Base-by-base conservation (phyloP, 116 monocot species). In the Posidonia oceanica region DNA sequence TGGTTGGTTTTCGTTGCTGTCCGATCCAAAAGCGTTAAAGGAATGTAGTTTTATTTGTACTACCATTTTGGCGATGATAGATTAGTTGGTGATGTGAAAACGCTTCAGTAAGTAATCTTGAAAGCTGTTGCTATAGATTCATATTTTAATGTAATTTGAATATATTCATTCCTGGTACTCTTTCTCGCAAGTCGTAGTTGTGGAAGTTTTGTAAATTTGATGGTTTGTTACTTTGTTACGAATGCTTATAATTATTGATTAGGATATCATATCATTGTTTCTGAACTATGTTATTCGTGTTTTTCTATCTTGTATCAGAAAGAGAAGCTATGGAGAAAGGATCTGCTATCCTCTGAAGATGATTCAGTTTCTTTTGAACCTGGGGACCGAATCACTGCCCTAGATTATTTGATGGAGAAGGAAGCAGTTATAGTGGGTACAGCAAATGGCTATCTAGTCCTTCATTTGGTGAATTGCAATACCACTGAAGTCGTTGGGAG, bases 381-480 rank as follows among this genome's bases (percentile, higher is more conserved):
- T 63, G 87, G 59, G 4, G 93, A 98, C 57, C 74, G 21, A 67
- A 86, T 98, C 29, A 77, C 77, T 38, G 82, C 85, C 12, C 76
- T 98, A 73, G 87, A 98, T 41, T 98, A 89, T 80, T 72, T 90
- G 63, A 89, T 91, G 81, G 97, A 98, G 79, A 92, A 87, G 79
- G 97, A 98, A 68, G 83, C 93, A 36, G 66, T 98, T 23, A 57
- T 89, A 55, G 58, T 89, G 15, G 97, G 97, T 14, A 89, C 93
- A 39, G 72, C 76, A 21, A 44, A 65, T 74, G 97, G 97, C n/a
- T 82, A 79, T 44, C 72, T 98, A 56, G 7, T 91, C 51, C 66
- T 92, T 39, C 74, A 87, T 68, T 75, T n/a, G 61, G 67, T 84
- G 15, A 87, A 89, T 58, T 54, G 71, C 7, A 80, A 83, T 59